Evolutionary conservation across 306 rosid species (phyloP), one percentile per base, ranked within the genome.

Genomic region (Rubus parviflorus): DNA sequence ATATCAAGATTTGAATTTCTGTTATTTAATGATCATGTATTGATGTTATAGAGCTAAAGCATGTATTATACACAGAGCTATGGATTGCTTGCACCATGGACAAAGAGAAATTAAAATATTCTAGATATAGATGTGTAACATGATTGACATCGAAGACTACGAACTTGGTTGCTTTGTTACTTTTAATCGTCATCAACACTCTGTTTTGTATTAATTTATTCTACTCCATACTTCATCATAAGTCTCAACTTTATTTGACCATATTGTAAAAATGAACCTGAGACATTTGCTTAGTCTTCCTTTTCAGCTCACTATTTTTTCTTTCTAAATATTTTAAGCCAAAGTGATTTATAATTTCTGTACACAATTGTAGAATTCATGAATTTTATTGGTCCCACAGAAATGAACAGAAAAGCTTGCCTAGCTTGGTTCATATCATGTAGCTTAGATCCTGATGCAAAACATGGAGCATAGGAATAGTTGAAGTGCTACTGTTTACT

Each of bases 371-470:
- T 25, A 60, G 40, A 22, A 5, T 12, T 12, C 15, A 4, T 60
- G 8, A 53, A 22, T 42, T 17, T 19, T 11, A 19, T 67, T 67
- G 38, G 25, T 43, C 47, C 72, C 45, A 30, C 17, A n/a, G 17
- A 67, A 30, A 20, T 67, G 51, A 67, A 43, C 19, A 67, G 19
- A n/a, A n/a, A 8, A 12, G 40, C 40, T 56, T 56, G 8, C 61
- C 62, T 30, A 6, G 64, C 25, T 53, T 9, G 46, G 75, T 71
- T 71, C 74, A 16, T 71, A 51, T 43, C 63, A 52, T 51, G 47
- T 71, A 71, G 74, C 63, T 51, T 52, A n/a, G 64, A 72, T 52
- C 19, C 30, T 71, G 16, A 51, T 40, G 12, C 75, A 38, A 43
- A 8, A 8, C 56, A 45, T 68, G 42, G 42, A 47, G 52, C n/a